Conservation (phyloP, 768 basidiomycete species). For the Gymnopilus junonius region DNA sequence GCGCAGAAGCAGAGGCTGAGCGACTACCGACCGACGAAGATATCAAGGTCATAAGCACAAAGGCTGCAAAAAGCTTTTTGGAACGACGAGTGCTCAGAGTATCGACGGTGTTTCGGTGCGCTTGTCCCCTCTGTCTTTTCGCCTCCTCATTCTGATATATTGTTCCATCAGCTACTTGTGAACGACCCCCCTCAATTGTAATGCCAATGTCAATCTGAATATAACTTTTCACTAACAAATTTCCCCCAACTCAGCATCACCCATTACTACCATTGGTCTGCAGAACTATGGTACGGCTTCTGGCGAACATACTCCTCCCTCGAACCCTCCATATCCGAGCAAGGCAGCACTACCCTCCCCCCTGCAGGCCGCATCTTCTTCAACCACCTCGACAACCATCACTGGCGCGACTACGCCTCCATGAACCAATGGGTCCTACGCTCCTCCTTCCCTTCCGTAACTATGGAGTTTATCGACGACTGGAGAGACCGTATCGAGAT, state of each 20-base stretch:
- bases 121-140: constrained; percentile 1
- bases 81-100: constrained; percentile 59
- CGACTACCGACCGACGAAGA: constrained; percentile 79
- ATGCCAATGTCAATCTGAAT: constrained; percentile 26
- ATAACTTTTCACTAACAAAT: background rate
- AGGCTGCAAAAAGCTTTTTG: constrained; percentile 70
- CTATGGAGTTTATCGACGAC: constrained; percentile 82
- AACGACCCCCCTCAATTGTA: constrained; percentile 90
- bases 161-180: constrained; percentile 66
- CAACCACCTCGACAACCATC: constrained; percentile 68
- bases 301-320: constrained; percentile 91
- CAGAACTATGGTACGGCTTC: constrained; percentile 90
- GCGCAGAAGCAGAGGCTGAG: constrained; percentile 57
- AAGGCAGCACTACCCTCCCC: constrained; percentile 75
- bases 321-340: constrained; percentile 66
- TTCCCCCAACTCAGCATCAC: constrained; percentile 57
- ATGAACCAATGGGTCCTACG: constrained; percentile 92
- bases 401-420: constrained; percentile 89
- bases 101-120: constrained; percentile 79
- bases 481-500: constrained; percentile 81
- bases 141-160: background rate
- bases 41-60: constrained; percentile 73
- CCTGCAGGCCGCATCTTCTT: constrained; percentile 79
- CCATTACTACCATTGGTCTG: constrained; percentile 94
- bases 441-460: constrained; percentile 77